Percentiles rank a stretch among this genome's conserved stretches.
Conservation (phyloP, 352 stramenopile species). For the Globisporangium megalacanthum region DNA sequence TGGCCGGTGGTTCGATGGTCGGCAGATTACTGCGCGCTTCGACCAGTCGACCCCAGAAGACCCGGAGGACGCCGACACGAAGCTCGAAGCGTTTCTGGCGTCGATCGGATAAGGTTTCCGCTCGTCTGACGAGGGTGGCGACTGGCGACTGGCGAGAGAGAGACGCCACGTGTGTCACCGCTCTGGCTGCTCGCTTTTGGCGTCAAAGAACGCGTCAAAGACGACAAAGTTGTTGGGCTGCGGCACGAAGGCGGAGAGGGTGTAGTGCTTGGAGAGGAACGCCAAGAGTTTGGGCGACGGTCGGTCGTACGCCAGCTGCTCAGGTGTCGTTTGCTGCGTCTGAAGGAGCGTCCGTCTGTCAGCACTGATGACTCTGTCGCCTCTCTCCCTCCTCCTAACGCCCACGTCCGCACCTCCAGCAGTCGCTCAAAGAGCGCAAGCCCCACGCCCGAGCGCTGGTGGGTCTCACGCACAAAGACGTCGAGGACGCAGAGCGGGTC, state of each 20-base stretch:
- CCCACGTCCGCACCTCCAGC: constrained; percentile 26
- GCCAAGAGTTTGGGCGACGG: constrained; percentile 76
- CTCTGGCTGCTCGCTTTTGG: constrained; percentile 4
- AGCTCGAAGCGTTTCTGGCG: constrained; percentile 77
- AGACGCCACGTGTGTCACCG: not conserved
- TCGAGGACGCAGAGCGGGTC: constrained; percentile 76
- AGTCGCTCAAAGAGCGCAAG: constrained; percentile 55
- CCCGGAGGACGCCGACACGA: constrained; percentile 55
- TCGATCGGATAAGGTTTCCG: constrained; percentile 32
- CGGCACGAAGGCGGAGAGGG: constrained; percentile 33
- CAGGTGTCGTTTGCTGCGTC: constrained; percentile 1
- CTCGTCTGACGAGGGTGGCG: not conserved
- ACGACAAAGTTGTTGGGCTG: constrained; percentile 87
- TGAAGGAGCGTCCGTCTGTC: not conserved
- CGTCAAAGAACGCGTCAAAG: constrained; percentile 64
- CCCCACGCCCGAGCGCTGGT: constrained; percentile 58
- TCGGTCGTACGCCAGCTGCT: constrained; percentile 64
- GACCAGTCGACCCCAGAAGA: constrained; percentile 51
- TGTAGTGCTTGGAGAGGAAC: constrained; percentile 71
- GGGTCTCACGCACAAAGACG: constrained; percentile 59
- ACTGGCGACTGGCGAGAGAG: not conserved
- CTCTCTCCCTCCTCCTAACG: not conserved
- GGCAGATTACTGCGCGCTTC: constrained; percentile 57
- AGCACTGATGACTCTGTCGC: not conserved
- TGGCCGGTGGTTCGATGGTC: constrained; percentile 71